Base-by-base conservation (phyloP, 1,139 yeast species). In the Pneumocystis oryctolagi region DNA sequence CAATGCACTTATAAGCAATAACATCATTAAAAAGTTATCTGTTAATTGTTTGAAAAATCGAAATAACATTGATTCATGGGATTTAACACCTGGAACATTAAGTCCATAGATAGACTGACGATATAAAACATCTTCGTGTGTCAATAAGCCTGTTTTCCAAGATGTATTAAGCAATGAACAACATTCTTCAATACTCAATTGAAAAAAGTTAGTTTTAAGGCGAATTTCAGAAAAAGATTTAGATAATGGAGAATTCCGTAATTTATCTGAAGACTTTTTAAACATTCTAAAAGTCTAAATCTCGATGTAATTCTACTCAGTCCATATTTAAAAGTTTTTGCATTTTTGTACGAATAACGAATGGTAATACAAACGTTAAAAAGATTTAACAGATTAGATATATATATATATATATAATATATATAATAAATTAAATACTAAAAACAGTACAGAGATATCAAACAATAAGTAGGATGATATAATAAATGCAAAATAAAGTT, bases 1-100 rank as follows among this genome's bases (percentile, higher is more conserved):
- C 3, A 80, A 80, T 0, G 97, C 96, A 0, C 96, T 88, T 0
- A 94, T 97, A 60, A 89, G 87, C 70, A 92, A 79, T 64, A 92
- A 76, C 69, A 92, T 76, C 67, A 92, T 90, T 74, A 92, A 78
- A 20, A 96, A 96, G 74, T 90, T 95, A 69, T 86, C 92, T 70
- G 87, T 84, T 71, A 92, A 90, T 63, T 84, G 88, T 64, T 85
- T 79, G 31, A 89, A 64, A 70, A 92, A 92, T 72, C 87, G 86
- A 75, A 80, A 74, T 18, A 81, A 65, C 61, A 90, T 71, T 65
- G 82, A 81, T 68, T 90, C 97, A 58, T 86, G 89, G 63, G 88
- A 96, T 14, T 86, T 89, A 18, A 80, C 76, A 12, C 79, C 75
- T 62, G 92, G 77, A 71, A 87, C 96, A 72, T 89, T 87, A 58